These are phyloP conservation scores for Sesbania bispinosa DNA, from an alignment of 306 rosid genomes.

Conservation along the genomic window DNA sequence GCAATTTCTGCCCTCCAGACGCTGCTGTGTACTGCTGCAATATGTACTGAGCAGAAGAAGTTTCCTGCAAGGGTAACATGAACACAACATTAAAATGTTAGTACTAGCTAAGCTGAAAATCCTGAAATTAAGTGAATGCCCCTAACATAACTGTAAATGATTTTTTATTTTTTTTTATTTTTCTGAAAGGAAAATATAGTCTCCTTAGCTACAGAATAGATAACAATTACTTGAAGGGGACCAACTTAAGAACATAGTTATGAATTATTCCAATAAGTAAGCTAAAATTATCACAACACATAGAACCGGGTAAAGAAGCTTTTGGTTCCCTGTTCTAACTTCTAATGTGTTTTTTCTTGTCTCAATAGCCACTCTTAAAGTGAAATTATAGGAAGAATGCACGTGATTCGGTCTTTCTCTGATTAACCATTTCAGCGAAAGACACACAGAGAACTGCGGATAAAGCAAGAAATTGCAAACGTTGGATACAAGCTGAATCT, in stretches of 20 bases:
- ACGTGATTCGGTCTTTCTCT: not conserved
- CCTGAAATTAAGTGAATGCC: not conserved
- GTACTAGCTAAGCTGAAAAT: not conserved
- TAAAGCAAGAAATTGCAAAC: not conserved
- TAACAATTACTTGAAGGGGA: not conserved
- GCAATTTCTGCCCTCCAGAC: conserved; percentile 89
- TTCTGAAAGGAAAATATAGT: not conserved
- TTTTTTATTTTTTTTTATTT: too few species aligned
- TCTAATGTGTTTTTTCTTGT: not conserved
- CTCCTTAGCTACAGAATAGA: not conserved
- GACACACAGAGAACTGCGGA: not conserved
- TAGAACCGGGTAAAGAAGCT: not conserved
- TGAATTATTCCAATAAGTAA: too few species aligned
- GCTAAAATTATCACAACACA: not conserved
- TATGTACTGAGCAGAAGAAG: conserved; percentile 98
- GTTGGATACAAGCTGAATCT: not conserved
- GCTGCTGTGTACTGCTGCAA: conserved; percentile 97
- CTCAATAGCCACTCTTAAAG: not conserved
- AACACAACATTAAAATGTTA: not conserved
- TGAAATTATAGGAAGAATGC: not conserved
- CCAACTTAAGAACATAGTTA: not conserved
- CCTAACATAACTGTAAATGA: not conserved
- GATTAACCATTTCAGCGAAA: conserved; percentile 13
- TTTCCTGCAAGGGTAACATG: conserved; percentile 54
- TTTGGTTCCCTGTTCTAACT: not conserved